A percentile compares a stretch with the other conserved stretches of the same genome.
These are phyloP conservation scores for Zelopaecilomyces penicillatus DNA, from an alignment of 2,329 filamentous ascomycete species.

Conservation along the genomic window DNA sequence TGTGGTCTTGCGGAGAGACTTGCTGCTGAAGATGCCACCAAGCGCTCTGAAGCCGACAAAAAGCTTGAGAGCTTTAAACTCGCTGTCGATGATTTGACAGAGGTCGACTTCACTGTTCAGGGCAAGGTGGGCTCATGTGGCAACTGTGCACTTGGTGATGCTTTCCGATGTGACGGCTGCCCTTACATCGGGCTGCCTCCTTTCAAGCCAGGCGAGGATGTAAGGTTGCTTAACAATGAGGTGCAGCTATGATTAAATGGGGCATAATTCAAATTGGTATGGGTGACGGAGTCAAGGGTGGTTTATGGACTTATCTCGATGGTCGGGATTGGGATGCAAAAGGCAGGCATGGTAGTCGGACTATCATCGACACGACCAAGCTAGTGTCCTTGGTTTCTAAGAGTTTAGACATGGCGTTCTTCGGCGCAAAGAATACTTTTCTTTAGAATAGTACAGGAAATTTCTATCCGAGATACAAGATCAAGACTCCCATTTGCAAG, in stretches of 20 bases:
- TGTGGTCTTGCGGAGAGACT: slow-evolving; percentile 83
- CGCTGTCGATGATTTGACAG: slow-evolving; percentile 64
- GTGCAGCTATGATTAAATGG: slow-evolving; percentile 58
- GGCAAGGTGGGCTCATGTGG: slow-evolving; percentile 93
- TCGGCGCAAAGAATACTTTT: background rate
- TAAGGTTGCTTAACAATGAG: slow-evolving; percentile 76
- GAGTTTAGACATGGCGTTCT: slow-evolving; percentile 5
- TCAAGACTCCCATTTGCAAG: too few species aligned
- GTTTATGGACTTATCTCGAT: too few species aligned
- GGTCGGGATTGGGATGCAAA: too few species aligned
- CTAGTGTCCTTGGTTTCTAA: background rate
- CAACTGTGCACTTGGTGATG: slow-evolving; percentile 88
- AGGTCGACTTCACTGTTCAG: slow-evolving; percentile 95
- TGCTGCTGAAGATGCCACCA: slow-evolving; percentile 72
- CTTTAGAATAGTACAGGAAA: background rate
- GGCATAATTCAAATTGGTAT: too few species aligned
- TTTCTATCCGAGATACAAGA: too few species aligned
- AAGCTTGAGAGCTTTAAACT: slow-evolving; percentile 67
- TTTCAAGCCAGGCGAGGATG: slow-evolving; percentile 95
- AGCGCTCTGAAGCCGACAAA: slow-evolving; percentile 54
- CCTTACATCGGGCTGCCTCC: slow-evolving; percentile 89
- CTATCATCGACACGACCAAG: too few species aligned
- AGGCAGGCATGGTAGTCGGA: too few species aligned
- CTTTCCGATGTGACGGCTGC: slow-evolving; percentile 64
- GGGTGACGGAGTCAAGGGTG: too few species aligned